These are phyloP conservation scores for Telopea speciosissima DNA, from an alignment of 177 flowering plant species.

Conservation along the genomic window DNA sequence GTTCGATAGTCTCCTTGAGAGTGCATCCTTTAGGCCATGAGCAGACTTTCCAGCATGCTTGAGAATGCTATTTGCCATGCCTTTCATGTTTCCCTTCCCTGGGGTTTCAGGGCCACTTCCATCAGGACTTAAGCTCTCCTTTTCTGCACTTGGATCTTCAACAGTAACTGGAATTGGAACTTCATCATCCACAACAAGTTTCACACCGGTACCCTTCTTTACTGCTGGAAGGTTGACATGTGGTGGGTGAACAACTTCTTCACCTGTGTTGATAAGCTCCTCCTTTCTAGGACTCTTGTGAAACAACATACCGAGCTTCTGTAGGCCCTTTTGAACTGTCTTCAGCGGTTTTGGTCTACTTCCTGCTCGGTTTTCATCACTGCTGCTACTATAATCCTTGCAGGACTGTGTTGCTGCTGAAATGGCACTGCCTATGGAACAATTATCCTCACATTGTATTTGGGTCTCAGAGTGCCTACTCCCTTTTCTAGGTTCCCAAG, in stretches of 20 bases:
- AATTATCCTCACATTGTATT: slow-evolving; percentile 28
- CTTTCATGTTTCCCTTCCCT: slow-evolving; percentile 35
- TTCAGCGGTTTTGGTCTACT: slow-evolving; percentile 16
- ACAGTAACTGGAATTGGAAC: slow-evolving; percentile 9
- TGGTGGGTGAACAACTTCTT: slow-evolving; percentile 28
- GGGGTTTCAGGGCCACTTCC: slow-evolving; percentile 32
- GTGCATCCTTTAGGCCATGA: slow-evolving; percentile 33
- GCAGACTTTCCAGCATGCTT: slow-evolving; percentile 62
- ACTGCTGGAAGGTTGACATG: slow-evolving; percentile 35
- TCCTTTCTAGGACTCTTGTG: slow-evolving; percentile 32
- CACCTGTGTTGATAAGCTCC: slow-evolving; percentile 21
- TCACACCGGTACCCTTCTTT: slow-evolving; percentile 36
- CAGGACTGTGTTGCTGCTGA: slow-evolving; percentile 22
- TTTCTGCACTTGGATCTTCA: slow-evolving; percentile 23
- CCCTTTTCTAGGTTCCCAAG: slow-evolving; percentile 90
- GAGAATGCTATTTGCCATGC: slow-evolving; percentile 46
- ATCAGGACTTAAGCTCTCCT: slow-evolving; percentile 22
- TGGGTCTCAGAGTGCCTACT: slow-evolving; percentile 35
- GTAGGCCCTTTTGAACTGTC: slow-evolving; percentile 35
- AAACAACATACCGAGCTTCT: slow-evolving; percentile 46
- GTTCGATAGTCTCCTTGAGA: slow-evolving; percentile 49
- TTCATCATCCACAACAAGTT: slow-evolving; percentile 35
- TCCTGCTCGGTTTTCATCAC: slow-evolving; percentile 38
- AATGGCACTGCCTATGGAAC: slow-evolving; percentile 17
- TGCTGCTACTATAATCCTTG: slow-evolving; percentile 31